Base-by-base conservation (phyloP, 2,329 filamentous ascomycete species). In the Clonostachys byssicola region DNA sequence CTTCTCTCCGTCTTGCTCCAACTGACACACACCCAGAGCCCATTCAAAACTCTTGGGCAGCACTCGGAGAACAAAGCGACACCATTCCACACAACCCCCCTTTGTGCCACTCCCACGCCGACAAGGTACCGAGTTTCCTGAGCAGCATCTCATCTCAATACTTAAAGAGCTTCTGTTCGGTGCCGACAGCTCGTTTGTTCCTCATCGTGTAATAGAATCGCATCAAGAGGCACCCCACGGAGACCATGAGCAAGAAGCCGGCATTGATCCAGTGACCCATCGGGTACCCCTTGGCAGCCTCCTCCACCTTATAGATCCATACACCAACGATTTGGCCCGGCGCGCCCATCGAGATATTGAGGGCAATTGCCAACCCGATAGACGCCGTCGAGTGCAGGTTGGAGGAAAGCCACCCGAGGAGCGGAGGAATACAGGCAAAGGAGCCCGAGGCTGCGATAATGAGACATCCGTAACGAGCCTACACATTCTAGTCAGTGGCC, bases 281-380 rank as follows among this genome's bases (percentile, higher is more conserved):
- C 0, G 83, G 82, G 60, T 86, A 88, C 0, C 85, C 84, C 12
- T 55, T 66, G 13, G 64, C 58, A 7, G 73, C 76, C 60, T 88
- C 83, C 5, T 77, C 64, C 1, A 77, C 70, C 56, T 84, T 85
- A 63, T 88, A 88, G 47, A 88, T 87, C 83, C 83, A 88, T 1
- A 86, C 83, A 0, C 83, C 84, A 0, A 80, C 77, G 38, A 88
- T 88, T 60, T 88, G 84, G 1, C 85, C 85, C 0, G 82, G 83
- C 0, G 82, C 83, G 40, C 71, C 72, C 45, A 85, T 74, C 0
- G 78, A 80, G 17, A 87, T 76, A 52, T 88, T 87, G 46, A 88
- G 61, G 0, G 83, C 84, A 42, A 87, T 84, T 0, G 83, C 84
- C 12, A 88, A 68, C 0, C 83, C 83, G 1, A 80, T 77, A 0